A percentile compares a stretch with the other conserved stretches of the same genome.
Conservation (phyloP, 78 protist genomes). For the Creolimax fragrantissima region DNA sequence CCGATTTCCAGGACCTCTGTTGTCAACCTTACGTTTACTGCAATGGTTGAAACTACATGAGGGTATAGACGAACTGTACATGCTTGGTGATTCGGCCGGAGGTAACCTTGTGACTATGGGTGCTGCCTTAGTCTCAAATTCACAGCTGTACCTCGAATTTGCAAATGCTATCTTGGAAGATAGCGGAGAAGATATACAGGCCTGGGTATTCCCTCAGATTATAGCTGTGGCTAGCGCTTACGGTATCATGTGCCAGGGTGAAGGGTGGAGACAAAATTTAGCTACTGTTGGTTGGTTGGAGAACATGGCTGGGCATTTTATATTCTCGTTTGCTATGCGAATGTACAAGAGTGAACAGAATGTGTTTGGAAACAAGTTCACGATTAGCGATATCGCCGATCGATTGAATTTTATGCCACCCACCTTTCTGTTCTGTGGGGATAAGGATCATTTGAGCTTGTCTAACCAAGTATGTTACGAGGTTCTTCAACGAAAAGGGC, state of each 20-base stretch:
- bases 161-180: neutral
- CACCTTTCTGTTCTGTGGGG: slow-evolving; percentile 6
- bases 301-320: neutral
- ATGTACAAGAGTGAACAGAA: neutral
- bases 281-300: neutral
- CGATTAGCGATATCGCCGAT: neutral
- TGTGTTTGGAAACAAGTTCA: slow-evolving; percentile 5
- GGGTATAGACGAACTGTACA: neutral
- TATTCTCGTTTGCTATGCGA: neutral
- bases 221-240: slow-evolving; percentile 8
- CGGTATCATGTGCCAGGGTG: slow-evolving; percentile 20
- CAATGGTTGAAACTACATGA: neutral
- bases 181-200: neutral
- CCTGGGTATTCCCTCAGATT: neutral
- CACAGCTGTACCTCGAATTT: neutral
- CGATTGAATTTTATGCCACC: neutral
- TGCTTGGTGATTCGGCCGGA: slow-evolving; percentile 55
- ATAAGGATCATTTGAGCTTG: slow-evolving; percentile 15
- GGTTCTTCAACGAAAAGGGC: neutral
- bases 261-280: neutral
- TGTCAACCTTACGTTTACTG: slow-evolving; percentile 16
- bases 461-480: neutral
- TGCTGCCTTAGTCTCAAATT: slow-evolving; percentile 26
- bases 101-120: slow-evolving; percentile 38
- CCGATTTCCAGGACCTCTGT: slow-evolving; percentile 30